These are phyloP conservation scores for Calonectria honghensis DNA, from an alignment of 2,329 filamentous ascomycete genomes.

Conservation along the genomic window DNA sequence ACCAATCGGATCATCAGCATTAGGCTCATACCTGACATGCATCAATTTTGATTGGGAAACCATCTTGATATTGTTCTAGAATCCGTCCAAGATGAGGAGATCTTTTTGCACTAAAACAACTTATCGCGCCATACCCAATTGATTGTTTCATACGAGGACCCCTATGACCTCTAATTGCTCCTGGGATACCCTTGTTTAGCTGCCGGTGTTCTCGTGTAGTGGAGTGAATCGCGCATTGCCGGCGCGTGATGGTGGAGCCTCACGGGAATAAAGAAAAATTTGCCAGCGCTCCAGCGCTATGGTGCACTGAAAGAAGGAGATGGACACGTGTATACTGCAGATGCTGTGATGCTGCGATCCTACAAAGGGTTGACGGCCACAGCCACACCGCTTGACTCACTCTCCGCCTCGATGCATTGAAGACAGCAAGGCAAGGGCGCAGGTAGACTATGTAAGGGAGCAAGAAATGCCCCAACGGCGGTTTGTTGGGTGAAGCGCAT, in stretches of 20 bases:
- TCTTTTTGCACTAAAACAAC: neutral
- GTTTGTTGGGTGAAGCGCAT: neutral
- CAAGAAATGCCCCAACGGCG: neutral
- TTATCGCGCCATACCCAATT: neutral
- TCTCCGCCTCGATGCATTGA: neutral
- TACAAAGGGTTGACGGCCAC: neutral
- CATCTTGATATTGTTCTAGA: neutral
- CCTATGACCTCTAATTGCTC: neutral
- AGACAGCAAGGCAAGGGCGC: neutral
- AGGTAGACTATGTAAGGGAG: neutral
- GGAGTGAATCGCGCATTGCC: slow-evolving; percentile 1
- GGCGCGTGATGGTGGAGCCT: slow-evolving; percentile 15
- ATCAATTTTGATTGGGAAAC: neutral
- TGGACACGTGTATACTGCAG: neutral
- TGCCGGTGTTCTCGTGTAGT: neutral
- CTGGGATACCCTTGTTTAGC: neutral
- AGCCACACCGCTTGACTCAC: slow-evolving; percentile 6
- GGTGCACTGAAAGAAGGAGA: neutral
- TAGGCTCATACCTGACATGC: neutral
- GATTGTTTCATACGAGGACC: neutral
- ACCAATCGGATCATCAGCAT: neutral
- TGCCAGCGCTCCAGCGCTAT: neutral
- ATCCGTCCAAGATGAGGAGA: neutral
- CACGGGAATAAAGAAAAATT: neutral
- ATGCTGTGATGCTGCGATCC: neutral